Base-by-base conservation (phyloP, 495 filamentous ascomycete species). In the Penicillium taxi region DNA sequence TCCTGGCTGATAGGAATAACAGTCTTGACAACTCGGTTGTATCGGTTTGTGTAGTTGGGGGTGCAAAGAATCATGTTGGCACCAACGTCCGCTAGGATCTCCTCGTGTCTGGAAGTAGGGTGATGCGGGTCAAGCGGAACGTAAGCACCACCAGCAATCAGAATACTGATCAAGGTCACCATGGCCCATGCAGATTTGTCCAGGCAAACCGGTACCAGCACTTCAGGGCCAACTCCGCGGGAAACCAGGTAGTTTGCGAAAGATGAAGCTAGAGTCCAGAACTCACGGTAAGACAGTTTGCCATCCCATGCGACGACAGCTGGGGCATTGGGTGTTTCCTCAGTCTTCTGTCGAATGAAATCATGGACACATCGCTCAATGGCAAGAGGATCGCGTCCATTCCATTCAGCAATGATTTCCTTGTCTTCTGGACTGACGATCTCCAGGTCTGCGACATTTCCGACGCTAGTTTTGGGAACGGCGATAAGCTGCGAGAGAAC, bases 81-180 rank as follows among this genome's bases (percentile, higher is more conserved):
- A 3, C 58, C 49, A 11, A 63, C 52, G 31, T 68, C 59, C 4
- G 42, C 51, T 2, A 68, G 29, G n/a, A 68, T 67, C 23, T 67
- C 64, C 26, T 60, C 51, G 23, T 67, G 64, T 18, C 66, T 50
- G 5, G 60, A 42, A 32, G 63, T 59, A 2, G 81, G 79, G 30
- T 78, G 67, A 0, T 63, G 56, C 6, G 73, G 70, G 49, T 82
- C 78, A 2, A 84, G 50, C 1, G 69, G 69, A 14, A 81, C 68
- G 50, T 75, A 75, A 0, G 67, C 75, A 28, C 70, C 72, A 5
- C 77, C 77, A 24, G 75, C 74, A 35, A 73, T 74, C 9, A 75
- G 44, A 14, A 79, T 58, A 28, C 64, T 70, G 5, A 74, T 55
- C 6, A 74, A 63, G 0, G 65, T 59, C 6, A 82, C 61, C 14